phyloP scores from a whole-genome alignment of 2,329 filamentous ascomycete species.

The Orbilia brochopaga region DNA sequence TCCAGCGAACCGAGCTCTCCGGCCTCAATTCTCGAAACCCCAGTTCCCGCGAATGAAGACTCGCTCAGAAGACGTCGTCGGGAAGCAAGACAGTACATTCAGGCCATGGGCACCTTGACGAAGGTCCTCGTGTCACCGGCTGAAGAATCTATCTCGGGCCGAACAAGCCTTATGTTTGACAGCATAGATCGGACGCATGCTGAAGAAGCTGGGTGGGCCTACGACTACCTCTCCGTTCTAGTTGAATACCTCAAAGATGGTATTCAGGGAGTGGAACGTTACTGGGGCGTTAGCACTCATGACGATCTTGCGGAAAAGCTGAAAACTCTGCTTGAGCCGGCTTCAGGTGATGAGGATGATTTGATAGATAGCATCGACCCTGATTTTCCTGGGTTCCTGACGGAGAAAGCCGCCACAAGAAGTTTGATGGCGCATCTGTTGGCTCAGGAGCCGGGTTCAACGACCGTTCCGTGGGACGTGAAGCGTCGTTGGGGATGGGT shows the following conservation, averaged over 20 bases:
- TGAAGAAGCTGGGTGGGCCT: constrained; percentile 23
- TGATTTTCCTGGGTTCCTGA: constrained; percentile 35
- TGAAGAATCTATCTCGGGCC: constrained; percentile 18
- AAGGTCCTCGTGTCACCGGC: constrained; percentile 35
- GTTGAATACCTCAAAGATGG: constrained; percentile 41
- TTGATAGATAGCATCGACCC: constrained; percentile 44
- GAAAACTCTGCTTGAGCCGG: constrained; percentile 19
- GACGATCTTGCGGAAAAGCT: constrained; percentile 43
- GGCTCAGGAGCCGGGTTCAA: constrained; percentile 32
- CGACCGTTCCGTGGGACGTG: constrained; percentile 55
- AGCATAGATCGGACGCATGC: constrained; percentile 21
- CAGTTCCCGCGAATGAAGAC: constrained; percentile 32
- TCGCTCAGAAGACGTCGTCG: constrained; percentile 39
- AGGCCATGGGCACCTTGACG: constrained; percentile 39
- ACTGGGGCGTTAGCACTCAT: constrained; percentile 34
- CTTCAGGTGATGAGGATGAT: constrained; percentile 38
- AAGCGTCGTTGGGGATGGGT: constrained; percentile 67
- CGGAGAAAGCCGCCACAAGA: constrained; percentile 34
- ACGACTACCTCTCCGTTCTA: constrained; percentile 32
- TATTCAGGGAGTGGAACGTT: constrained; percentile 35
- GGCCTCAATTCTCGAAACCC: constrained; percentile 25
- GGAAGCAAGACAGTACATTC: constrained; percentile 35
- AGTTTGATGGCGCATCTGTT: constrained; percentile 39
- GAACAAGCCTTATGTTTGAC: constrained; percentile 29
- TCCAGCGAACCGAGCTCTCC: constrained; percentile 16